Conservation (phyloP, 768 basidiomycete species). For the Cystofilobasidium bisporidii region DNA sequence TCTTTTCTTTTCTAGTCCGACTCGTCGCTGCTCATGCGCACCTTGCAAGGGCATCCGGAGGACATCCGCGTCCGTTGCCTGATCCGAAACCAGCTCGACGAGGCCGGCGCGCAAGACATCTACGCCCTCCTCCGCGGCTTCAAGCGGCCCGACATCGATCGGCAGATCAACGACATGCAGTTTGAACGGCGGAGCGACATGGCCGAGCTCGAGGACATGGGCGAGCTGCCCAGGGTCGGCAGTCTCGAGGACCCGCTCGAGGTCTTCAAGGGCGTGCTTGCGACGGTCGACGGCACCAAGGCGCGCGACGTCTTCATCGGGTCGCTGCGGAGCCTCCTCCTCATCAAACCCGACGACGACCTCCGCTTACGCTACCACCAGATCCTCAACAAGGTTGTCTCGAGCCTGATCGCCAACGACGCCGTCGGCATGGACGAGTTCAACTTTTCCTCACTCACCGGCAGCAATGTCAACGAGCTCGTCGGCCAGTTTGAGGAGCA, state of each 20-base stretch:
- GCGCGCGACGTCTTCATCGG: constrained; percentile 79
- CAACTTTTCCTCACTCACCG: constrained; percentile 70
- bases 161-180: not conserved
- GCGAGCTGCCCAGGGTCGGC: constrained; percentile 53
- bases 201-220: constrained; percentile 57
- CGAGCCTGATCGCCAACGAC: constrained; percentile 85
- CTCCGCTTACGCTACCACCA: constrained; percentile 79
- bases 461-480: constrained; percentile 77
- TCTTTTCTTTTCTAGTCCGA: not conserved
- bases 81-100: not conserved
- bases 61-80: not conserved
- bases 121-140: not conserved
- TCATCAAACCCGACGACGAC: constrained; percentile 70
- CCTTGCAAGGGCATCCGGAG: not conserved
- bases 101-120: not conserved
- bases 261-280: constrained; percentile 69
- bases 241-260: constrained; percentile 71
- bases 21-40: not conserved
- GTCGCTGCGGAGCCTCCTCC: constrained; percentile 85
- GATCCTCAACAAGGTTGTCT: constrained; percentile 77
- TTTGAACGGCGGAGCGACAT: constrained; percentile 37
- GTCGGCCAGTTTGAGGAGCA: constrained; percentile 84
- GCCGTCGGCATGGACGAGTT: constrained; percentile 48
- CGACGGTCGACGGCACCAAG: constrained; percentile 65
- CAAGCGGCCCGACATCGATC: not conserved